Percentiles rank a stretch among this genome's conserved stretches.
phyloP scores from a whole-genome alignment of 768 basidiomycete species.

The Russula lepida region DNA sequence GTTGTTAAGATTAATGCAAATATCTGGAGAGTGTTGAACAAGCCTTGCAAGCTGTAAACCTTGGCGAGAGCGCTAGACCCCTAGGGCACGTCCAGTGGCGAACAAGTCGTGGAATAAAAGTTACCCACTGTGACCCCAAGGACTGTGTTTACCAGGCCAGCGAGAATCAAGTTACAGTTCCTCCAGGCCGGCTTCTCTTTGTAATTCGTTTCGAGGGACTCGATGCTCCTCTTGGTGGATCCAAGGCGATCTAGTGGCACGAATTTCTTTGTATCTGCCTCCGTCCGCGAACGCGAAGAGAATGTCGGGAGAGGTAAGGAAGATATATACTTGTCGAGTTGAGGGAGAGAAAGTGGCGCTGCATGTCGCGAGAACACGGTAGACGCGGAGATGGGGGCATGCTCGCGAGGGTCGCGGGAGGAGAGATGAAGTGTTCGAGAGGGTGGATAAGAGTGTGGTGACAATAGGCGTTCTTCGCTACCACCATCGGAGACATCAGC shows the following conservation, averaged over 20 bases:
- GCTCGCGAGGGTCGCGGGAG: background rate
- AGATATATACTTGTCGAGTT: slow-evolving; percentile 19
- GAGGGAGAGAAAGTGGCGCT: slow-evolving; percentile 15
- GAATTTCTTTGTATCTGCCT: slow-evolving; percentile 33
- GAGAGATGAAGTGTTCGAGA: background rate
- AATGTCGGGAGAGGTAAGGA: slow-evolving; percentile 10
- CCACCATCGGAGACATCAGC: background rate
- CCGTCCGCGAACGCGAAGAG: background rate
- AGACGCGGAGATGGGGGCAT: slow-evolving; percentile 13
- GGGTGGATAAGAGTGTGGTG: slow-evolving; percentile 8
- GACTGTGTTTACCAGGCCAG: slow-evolving; percentile 36
- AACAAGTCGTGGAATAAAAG: background rate
- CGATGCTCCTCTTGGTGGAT: slow-evolving; percentile 40
- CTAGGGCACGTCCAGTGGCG: slow-evolving; percentile 28
- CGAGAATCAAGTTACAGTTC: slow-evolving; percentile 46
- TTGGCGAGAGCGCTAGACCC: slow-evolving; percentile 62
- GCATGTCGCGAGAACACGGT: slow-evolving; percentile 14
- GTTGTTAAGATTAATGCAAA: slow-evolving; percentile 64
- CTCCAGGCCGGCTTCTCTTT: slow-evolving; percentile 43
- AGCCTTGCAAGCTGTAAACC: slow-evolving; percentile 63
- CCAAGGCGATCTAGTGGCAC: slow-evolving; percentile 52
- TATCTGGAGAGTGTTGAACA: slow-evolving; percentile 60
- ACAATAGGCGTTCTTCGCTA: slow-evolving; percentile 9
- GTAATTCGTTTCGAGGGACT: slow-evolving; percentile 52
- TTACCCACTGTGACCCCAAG: slow-evolving; percentile 48